Evolutionary conservation across 306 rosid genomes (phyloP), one percentile per base, ranked within the genome.

Genomic region (Hippophae tibetana): DNA sequence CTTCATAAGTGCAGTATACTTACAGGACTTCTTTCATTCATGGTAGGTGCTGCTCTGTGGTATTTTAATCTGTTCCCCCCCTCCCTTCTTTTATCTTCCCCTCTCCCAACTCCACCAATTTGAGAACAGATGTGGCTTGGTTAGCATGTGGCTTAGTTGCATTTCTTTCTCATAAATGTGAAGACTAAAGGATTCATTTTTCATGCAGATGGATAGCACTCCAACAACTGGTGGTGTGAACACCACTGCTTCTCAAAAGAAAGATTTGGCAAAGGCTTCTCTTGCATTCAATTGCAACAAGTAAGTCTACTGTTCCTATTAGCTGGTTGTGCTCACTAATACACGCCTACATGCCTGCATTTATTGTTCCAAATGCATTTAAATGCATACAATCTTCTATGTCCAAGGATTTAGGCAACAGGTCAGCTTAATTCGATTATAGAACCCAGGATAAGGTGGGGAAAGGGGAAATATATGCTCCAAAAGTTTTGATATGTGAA

Each of bases 221-320:
- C 99, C 96, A 50, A 92, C 99, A 47, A 92, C 99, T 9, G 99
- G 99, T 56, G 88, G 99, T 65, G 99, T 92, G 72, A 86, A 70
- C 77, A 83, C 94, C 53, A 83, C 96, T 54, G 72, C 66, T 63
- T 73, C 67, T 5, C 96, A 92, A 88, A 92, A 92, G 88, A 88
- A 84, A 72, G 93, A 84, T 51, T 82, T 92, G 62, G 96, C 99
- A 46, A 86, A 88, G 78, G 61, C 85, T 60, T 92, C 99, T 61
- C 90, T 92, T 62, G 76, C 90, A 47, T 92, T 86, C 84, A 92
- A 92, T 54, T 81, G 88, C 57, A 88, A 82, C 74, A 86, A 88
- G 99, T 92, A 84, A 78, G 96, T 82, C 42, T 48, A 11, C 13
- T 6, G 43, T 42, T 56, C 27, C 46, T 52, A 13, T 60, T 27